A percentile compares a stretch with the other conserved stretches of the same genome.
Conservation (phyloP, 768 basidiomycete genomes). For the Calocybe indica region DNA sequence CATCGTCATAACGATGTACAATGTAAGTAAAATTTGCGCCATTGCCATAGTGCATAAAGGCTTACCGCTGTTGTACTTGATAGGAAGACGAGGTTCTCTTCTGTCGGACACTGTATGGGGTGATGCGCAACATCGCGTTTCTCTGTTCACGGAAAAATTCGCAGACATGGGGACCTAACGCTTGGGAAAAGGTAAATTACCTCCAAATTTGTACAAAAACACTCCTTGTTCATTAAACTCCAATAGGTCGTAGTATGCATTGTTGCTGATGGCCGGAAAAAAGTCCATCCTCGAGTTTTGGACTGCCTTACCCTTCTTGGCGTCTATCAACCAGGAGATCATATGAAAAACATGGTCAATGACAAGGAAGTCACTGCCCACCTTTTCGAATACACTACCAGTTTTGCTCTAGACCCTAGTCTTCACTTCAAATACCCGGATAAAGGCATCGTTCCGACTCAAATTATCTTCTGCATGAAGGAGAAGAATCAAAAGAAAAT, state of each 20-base stretch:
- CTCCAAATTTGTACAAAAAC: background rate
- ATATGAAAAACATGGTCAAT: conserved; percentile 60
- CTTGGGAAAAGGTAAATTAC: conserved; percentile 82
- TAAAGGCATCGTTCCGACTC: conserved; percentile 92
- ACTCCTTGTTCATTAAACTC: background rate
- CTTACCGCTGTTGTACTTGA: background rate
- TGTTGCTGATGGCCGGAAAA: conserved; percentile 82
- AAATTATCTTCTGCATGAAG: conserved; percentile 87
- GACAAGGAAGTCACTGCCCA: conserved; percentile 52
- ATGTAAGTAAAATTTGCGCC: conserved; percentile 45
- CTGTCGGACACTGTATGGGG: conserved; percentile 89
- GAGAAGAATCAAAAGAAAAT: conserved; percentile 97
- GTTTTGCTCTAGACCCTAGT: conserved; percentile 73
- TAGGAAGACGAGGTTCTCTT: conserved; percentile 89
- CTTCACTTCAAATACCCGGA: conserved; percentile 85
- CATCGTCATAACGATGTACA: conserved; percentile 96
- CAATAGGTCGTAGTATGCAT: conserved; percentile 84
- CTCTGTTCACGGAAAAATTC: conserved; percentile 82
- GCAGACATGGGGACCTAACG: conserved; percentile 92
- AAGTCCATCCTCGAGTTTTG: conserved; percentile 77
- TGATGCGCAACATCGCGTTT: conserved; percentile 84
- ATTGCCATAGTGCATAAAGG: background rate
- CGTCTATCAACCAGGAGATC: conserved; percentile 64
- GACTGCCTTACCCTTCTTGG: conserved; percentile 90
- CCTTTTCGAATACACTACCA: conserved; percentile 84